A percentile compares a stretch with the other conserved stretches of the same genome.
Conservation (phyloP, 208 protist species). For the Trypanosoma scelopori region DNA sequence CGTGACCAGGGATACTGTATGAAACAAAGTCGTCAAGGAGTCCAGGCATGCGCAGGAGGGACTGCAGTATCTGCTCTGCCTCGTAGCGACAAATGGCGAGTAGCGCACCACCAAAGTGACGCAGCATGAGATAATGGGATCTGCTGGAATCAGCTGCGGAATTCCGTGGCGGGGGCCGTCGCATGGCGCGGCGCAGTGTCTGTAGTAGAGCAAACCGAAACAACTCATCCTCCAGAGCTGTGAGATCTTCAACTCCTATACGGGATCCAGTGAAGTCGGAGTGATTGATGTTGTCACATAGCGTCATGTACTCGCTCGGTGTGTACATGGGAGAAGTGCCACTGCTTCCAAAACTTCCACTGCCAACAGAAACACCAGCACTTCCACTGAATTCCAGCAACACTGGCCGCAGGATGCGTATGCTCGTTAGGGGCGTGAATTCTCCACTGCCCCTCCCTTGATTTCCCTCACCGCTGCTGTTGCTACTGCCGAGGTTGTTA, state of each 20-base stretch:
- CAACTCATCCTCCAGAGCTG: slow-evolving; percentile 39
- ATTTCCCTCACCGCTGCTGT: background rate
- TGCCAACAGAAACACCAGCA: background rate
- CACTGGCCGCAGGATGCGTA: slow-evolving; percentile 21
- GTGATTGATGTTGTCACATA: slow-evolving; percentile 68
- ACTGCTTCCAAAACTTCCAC: background rate
- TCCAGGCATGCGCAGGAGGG: slow-evolving; percentile 43
- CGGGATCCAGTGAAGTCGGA: slow-evolving; percentile 47
- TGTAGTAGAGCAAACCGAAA: slow-evolving; percentile 55
- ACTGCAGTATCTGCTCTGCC: slow-evolving; percentile 40
- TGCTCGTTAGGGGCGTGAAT: slow-evolving; percentile 9
- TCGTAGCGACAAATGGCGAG: slow-evolving; percentile 69
- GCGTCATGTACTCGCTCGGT: slow-evolving; percentile 56
- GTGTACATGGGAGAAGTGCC: slow-evolving; percentile 3
- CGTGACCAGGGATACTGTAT: slow-evolving; percentile 24
- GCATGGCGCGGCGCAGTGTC: slow-evolving; percentile 67
- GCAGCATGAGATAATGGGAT: slow-evolving; percentile 18
- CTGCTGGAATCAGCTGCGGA: slow-evolving; percentile 2
- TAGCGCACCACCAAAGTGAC: slow-evolving; percentile 55
- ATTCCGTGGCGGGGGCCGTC: slow-evolving; percentile 25
- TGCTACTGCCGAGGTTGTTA: background rate
- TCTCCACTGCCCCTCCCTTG: background rate
- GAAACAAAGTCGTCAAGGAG: slow-evolving; percentile 66
- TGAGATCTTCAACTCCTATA: slow-evolving; percentile 40
- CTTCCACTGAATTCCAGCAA: background rate